Conservation (phyloP, 208 protist species). For the Trichomonas tenax region DNA sequence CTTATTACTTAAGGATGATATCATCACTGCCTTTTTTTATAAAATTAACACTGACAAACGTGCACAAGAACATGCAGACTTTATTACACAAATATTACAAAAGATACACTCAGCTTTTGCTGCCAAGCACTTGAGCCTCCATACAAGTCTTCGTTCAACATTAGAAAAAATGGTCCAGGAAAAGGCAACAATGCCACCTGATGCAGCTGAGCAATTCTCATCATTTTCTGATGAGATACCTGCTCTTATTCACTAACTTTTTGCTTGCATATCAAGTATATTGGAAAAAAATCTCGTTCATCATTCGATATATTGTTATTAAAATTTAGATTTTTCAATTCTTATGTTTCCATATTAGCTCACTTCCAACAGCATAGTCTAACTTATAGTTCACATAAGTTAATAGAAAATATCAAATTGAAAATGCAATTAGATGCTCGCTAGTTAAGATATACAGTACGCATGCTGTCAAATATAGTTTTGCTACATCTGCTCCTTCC, state of each 20-base stretch:
- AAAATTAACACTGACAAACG: neutral
- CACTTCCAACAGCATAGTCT: too few relatives aligned
- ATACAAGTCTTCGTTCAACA: neutral
- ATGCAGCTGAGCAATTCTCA: neutral
- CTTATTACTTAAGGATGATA: neutral
- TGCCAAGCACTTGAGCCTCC: neutral
- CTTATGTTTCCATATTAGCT: too few relatives aligned
- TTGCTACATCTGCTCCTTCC: too few relatives aligned
- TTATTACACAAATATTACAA: neutral
- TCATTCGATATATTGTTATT: too few relatives aligned
- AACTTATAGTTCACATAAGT: too few relatives aligned
- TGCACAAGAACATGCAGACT: neutral
- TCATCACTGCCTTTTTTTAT: neutral
- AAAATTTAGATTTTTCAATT: too few relatives aligned
- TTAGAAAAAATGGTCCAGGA: neutral
- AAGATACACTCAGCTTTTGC: neutral
- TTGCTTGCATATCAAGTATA: neutral
- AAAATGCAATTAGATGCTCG: too few relatives aligned
- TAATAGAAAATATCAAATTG: too few relatives aligned
- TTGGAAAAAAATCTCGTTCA: too few relatives aligned
- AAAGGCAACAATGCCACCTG: neutral
- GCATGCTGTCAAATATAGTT: too few relatives aligned
- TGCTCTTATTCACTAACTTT: neutral
- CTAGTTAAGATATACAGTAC: too few relatives aligned
- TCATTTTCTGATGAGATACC: neutral